Base-by-base conservation (phyloP, 768 basidiomycete genomes). In the Mycena vulgaris region DNA sequence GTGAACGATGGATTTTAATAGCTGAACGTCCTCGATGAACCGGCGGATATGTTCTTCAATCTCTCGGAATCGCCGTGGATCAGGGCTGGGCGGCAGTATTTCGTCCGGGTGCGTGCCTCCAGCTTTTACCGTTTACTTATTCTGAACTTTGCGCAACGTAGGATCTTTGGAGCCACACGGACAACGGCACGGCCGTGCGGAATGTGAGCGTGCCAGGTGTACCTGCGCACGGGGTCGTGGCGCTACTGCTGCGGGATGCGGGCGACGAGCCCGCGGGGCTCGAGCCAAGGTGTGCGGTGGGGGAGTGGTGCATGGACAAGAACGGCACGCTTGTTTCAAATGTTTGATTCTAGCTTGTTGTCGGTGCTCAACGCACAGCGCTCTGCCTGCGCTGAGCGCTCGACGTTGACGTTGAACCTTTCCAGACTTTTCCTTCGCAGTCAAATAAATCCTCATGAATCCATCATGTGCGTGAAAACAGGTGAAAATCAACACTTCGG, bases 91-190 rank as follows among this genome's bases (percentile, higher is more conserved):
- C 82, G 89, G 52, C 87, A 90, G 74, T 92, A 92, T 75, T 75
- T 84, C n/a, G 88, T 92, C 65, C 83, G 90, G 68, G 91, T 92
- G 73, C 60, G 89, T 60, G 14, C 40, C 9, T 48, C 56, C 35
- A 45, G 40, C 27, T 16, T 63, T 31, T 45, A 39, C 25, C 25
- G 23, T 23, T 13, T 39, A 2, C 28, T 6, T 35, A 48, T 27
- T 70, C 17, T 47, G 47, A 25, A n/a, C 35, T 14, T 11, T n/a
- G 23, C 37, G 48, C 23, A 49, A 4, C 31, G 19, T 69, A 93
- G 90, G 92, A 93, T 74, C 82, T 93, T 2, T 93, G 92, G 92
- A 77, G 88, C 5, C 92, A 93, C 76, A 92, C 90, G 25, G 82
- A 91, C 73, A 93, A 92, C 72, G 91, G 90, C 4, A 93, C 89